Percentiles rank a stretch among this genome's conserved stretches.
Evolutionary conservation across 2,329 filamentous ascomycete species (phyloP).

Genomic region (Clarireedia paspali): DNA sequence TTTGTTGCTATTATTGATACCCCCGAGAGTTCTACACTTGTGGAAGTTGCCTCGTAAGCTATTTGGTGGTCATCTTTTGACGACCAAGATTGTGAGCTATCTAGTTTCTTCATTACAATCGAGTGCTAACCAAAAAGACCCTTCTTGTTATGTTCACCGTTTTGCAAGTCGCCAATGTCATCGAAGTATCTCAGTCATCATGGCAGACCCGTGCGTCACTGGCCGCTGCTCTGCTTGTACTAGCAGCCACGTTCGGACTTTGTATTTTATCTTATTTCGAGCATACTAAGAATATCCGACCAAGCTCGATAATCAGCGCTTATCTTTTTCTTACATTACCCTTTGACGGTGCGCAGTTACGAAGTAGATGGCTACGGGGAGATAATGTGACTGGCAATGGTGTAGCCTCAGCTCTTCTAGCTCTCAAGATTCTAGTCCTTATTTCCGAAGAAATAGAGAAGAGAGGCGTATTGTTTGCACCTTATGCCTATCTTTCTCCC

Average conservation of each 20-base stretch:
- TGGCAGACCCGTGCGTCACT: conserved; percentile 14
- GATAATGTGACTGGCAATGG: neutral
- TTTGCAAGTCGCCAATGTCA: conserved; percentile 14
- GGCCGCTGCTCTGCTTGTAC: conserved; percentile 16
- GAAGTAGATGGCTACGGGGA: conserved; percentile 11
- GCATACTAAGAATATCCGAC: conserved; percentile 17
- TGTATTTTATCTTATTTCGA: conserved; percentile 19
- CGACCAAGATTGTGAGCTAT: conserved; percentile 15
- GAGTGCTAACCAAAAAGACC: conserved; percentile 7
- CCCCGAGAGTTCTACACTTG: conserved; percentile 12
- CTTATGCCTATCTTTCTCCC: conserved; percentile 9
- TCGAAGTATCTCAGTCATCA: conserved; percentile 13
- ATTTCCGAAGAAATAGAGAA: conserved; percentile 19
- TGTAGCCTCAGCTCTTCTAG: conserved; percentile 5
- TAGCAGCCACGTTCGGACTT: conserved; percentile 14
- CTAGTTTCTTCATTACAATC: neutral
- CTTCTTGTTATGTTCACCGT: conserved; percentile 14
- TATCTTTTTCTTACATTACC: conserved; percentile 21
- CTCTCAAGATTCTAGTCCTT: conserved; percentile 13
- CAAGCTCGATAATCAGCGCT: conserved; percentile 18
- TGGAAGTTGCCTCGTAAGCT: conserved; percentile 17
- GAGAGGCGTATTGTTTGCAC: conserved; percentile 9
- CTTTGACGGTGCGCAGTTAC: conserved; percentile 20
- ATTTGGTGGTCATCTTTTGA: conserved; percentile 13
- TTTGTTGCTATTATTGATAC: conserved; percentile 17